phyloP scores from a whole-genome alignment of 495 filamentous ascomycete genomes.

The Trichoderma reesei region DNA sequence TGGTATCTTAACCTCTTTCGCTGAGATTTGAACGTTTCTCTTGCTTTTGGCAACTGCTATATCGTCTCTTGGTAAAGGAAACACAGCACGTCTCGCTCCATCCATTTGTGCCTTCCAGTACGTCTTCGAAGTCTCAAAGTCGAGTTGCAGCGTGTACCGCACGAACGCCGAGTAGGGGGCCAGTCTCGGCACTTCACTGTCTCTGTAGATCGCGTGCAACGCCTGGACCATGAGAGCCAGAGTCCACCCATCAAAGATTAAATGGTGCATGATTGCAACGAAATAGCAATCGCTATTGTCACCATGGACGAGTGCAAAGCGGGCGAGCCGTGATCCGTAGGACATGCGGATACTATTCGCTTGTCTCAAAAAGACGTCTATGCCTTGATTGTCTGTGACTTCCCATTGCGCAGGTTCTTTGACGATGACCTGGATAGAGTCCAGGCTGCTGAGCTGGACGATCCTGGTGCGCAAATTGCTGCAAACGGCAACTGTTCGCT shows the following conservation, averaged over 20 bases:
- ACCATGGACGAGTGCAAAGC: conserved; percentile 6
- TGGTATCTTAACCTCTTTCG: not conserved
- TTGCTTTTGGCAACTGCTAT: conserved; percentile 15
- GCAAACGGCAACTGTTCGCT: not conserved
- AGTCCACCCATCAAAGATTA: conserved; percentile 10
- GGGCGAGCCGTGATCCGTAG: not conserved
- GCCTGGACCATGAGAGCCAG: not conserved
- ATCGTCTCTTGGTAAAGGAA: conserved; percentile 14
- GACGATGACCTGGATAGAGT: conserved; percentile 11
- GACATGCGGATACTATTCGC: not conserved
- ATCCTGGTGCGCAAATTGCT: conserved; percentile 10
- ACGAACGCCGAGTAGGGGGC: not conserved
- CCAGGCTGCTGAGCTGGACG: not conserved
- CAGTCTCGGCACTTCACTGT: not conserved
- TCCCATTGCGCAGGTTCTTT: not conserved
- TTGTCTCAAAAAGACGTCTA: not conserved
- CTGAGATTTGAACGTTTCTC: not conserved
- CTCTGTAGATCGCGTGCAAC: not conserved
- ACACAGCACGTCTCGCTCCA: conserved; percentile 21
- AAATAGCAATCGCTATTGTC: not conserved
- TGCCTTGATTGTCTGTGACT: not conserved
- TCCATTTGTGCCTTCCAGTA: conserved; percentile 15
- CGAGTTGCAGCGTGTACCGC: not conserved
- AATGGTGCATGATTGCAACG: conserved; percentile 10
- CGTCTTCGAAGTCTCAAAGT: not conserved